Evolutionary conservation across 305 asterid species (phyloP), one percentile per base, ranked within the genome.

Genomic region (Fraxinus nigra): DNA sequence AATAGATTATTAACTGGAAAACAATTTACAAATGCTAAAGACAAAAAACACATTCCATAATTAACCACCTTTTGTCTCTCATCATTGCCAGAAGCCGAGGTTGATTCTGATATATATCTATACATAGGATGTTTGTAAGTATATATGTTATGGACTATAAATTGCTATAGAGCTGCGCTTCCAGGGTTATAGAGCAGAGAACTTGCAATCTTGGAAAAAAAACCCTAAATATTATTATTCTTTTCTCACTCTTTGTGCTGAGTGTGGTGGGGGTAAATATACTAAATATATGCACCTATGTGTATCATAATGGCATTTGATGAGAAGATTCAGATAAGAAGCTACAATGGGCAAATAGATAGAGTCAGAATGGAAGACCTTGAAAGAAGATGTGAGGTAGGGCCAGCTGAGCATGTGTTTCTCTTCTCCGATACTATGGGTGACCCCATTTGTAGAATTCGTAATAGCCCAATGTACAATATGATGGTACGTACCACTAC

Each of bases 381-480:
- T 14, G 81, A 85, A 84, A 85, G 87, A 87, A 85, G 86, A 73
- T 87, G 90, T 77, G 87, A 79, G 78, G 90, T 83, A 85, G 90
- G 90, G 37, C 87, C 89, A 77, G 48, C 67, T 11, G 87, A 85
- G 11, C 81, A 85, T 75, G 82, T 81, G 11, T 87, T 83, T 35
- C 87, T 85, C 83, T 83, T 83, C 88, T 79, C 88, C 26, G 89
- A 87, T 72, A 83, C 85, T 32, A 65, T 87, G 83, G 90, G 89
- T 80, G 90, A 87, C 87, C 90, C 90, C 90, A 83, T 85, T 26
- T 87, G 84, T 65, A 79, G 90, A 85, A 87, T 87, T 80, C 88
- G 90, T 7, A 85, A 87, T 48, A 83, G 86, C 78, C 90, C 90
- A 10, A 61, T 85, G 79, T 87, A 83, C 82, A 85, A 70, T 80